Evolutionary conservation across 352 stramenopile genomes (phyloP).

Genomic region (Globisporangium perplexum): DNA sequence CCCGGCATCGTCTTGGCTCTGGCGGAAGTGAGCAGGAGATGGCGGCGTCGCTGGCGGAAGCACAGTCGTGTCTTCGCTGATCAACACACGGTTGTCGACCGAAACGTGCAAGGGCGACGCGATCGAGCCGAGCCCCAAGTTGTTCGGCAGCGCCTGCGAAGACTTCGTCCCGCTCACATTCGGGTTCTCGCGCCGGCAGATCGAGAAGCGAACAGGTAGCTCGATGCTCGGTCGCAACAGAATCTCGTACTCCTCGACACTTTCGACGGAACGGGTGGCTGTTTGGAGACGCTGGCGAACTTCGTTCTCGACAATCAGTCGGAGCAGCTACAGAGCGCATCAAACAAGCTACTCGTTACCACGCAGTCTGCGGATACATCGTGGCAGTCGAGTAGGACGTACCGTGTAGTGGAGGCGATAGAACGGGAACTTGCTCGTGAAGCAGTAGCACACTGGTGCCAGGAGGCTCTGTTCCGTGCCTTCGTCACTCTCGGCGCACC

Average conservation of each 20-base stretch:
- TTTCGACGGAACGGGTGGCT: constrained; percentile 1
- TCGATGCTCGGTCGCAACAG: constrained; percentile 43
- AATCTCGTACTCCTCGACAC: constrained; percentile 47
- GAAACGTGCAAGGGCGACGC: constrained; percentile 27
- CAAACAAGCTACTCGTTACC: neutral
- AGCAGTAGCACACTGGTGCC: constrained; percentile 72
- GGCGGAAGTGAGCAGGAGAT: neutral
- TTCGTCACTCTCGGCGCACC: neutral
- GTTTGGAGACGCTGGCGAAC: constrained; percentile 17
- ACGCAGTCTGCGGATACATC: neutral
- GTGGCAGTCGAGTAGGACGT: neutral
- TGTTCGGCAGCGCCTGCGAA: neutral
- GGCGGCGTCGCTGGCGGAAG: neutral
- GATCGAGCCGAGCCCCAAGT: constrained; percentile 27
- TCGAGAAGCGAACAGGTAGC: constrained; percentile 47
- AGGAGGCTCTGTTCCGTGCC: constrained; percentile 12
- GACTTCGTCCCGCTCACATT: constrained; percentile 5
- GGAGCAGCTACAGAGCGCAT: constrained; percentile 37
- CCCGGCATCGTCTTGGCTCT: neutral
- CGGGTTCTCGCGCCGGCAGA: constrained; percentile 48
- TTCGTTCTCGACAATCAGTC: constrained; percentile 70
- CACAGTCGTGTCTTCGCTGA: constrained; percentile 40
- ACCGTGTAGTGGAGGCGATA: constrained; percentile 84
- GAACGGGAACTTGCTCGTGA: constrained; percentile 87
- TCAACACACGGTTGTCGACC: constrained; percentile 23